Base-by-base conservation (phyloP, 2,329 filamentous ascomycete genomes). In the Drechslerella dactyloides region DNA sequence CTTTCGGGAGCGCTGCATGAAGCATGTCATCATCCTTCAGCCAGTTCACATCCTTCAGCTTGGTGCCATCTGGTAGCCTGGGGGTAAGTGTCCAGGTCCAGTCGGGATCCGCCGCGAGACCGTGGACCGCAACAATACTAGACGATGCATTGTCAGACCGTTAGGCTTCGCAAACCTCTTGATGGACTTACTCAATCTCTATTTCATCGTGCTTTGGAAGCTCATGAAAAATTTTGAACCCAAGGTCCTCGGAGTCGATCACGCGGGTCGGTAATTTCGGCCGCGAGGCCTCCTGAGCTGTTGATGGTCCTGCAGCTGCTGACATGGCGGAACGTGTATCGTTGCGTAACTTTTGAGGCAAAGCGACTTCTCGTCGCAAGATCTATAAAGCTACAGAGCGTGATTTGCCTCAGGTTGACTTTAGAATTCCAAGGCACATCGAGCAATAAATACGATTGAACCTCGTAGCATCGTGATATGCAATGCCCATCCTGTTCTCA, bases 121-220 rank as follows among this genome's bases (percentile, higher is more conserved):
- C 77, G 5, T 77, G 77, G 24, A 78, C 75, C 13, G 77, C 77
- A 15, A 78, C 60, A 46, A 79, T 76, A 50, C 77, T 79, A 48
- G 11, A 19, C n/a, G 17, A 55, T n/a, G 17, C 13, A 23, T 19
- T 35, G 17, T 66, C 17, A 62, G 46, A 44, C 11, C 27, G 7
- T 53, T 37, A 37, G 35, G 19, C n/a, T 30, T 37, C 23, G 35
- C 44, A 17, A 27, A 11, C 15, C 23, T 30, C 6, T 52, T 8
- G 33, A n/a, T n/a, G 13, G 4, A 54, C 58, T 42, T 62, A 53
- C 58, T 62, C 58, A 13, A 42, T 27, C 2, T 4, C 24, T 48
- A 35, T 50, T n/a, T 58, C 55, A 58, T 58, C 55, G 15, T 6
- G 21, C 19, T 48, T 48, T 3, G 10, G 13, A 33, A 23, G 40